Evolutionary conservation across 495 filamentous ascomycete genomes (phyloP).

Genomic region (Pseudoneurospora amorphoporcata): DNA sequence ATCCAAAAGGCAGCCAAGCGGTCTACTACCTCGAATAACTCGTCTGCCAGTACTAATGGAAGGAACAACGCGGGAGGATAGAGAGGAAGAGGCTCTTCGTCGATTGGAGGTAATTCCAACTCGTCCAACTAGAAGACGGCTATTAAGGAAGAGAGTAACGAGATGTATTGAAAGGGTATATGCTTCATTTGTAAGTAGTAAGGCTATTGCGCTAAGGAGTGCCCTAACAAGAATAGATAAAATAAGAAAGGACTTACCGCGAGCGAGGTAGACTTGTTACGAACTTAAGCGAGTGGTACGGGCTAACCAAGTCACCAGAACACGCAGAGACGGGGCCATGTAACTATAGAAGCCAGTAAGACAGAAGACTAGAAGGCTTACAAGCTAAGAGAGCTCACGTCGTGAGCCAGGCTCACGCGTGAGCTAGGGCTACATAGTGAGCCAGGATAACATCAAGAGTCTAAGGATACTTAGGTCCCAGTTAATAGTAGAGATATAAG

Average conservation of each 20-base stretch:
- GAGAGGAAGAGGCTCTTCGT: neutral
- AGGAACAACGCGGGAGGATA: too few species aligned
- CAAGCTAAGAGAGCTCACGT: too few species aligned
- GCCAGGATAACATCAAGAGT: too few species aligned
- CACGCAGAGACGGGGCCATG: too few species aligned
- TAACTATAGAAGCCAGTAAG: neutral
- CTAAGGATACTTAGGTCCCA: too few species aligned
- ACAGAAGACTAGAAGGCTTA: too few species aligned
- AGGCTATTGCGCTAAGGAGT: neutral
- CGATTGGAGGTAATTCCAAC: neutral
- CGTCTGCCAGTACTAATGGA: too few species aligned
- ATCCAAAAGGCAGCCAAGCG: neutral
- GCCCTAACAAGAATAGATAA: neutral
- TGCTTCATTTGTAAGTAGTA: neutral
- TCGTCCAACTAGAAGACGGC: neutral
- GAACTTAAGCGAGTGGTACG: too few species aligned
- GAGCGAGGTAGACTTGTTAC: neutral
- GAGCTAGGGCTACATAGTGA: too few species aligned
- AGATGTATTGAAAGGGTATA: neutral
- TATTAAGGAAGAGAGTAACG: neutral
- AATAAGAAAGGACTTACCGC: neutral
- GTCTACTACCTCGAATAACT: neutral
- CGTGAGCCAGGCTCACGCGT: too few species aligned
- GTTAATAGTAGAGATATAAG: too few species aligned
- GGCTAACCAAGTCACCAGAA: too few species aligned